Evolutionary conservation across 164 flowering plant species (phyloP).

Genomic region (Protea cynaroides): DNA sequence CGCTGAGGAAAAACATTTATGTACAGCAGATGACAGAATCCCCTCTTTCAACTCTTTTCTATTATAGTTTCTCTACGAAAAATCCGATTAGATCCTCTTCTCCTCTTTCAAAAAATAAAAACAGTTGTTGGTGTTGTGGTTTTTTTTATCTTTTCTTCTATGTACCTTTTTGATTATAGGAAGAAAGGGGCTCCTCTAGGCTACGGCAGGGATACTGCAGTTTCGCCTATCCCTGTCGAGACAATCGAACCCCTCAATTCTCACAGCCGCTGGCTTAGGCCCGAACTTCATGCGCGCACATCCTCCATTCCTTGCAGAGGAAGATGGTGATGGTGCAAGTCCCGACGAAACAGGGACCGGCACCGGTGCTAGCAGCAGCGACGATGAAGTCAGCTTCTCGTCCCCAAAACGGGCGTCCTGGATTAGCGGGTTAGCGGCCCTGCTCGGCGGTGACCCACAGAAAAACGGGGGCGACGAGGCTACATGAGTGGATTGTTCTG

Average conservation of each 20-base stretch:
- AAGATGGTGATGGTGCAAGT: constrained; percentile 29
- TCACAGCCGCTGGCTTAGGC: constrained; percentile 69
- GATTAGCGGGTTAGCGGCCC: constrained; percentile 60
- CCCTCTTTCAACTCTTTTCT: too few relatives aligned
- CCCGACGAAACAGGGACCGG: constrained; percentile 25
- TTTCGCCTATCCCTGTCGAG: constrained; percentile 63
- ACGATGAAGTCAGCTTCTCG: constrained; percentile 28
- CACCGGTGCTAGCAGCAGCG: constrained; percentile 10
- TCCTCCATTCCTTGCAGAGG: constrained; percentile 47
- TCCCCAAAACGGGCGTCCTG: constrained; percentile 61
- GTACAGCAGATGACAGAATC: too few relatives aligned
- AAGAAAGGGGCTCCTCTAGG: constrained; percentile 27
- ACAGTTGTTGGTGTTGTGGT: not conserved
- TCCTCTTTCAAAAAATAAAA: not conserved
- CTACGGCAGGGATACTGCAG: constrained; percentile 67
- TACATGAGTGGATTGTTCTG: constrained; percentile 26
- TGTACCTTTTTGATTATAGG: not conserved
- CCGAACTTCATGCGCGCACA: constrained; percentile 56
- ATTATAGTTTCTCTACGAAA: not conserved
- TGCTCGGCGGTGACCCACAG: constrained; percentile 69
- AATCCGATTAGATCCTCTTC: not conserved
- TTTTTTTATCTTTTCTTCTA: not conserved
- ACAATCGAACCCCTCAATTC: constrained; percentile 80
- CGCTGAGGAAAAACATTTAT: too few relatives aligned
- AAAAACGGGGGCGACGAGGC: constrained; percentile 64